Conservation (phyloP, 2,329 filamentous ascomycete species). For the Pseudogymnoascus sp. region DNA sequence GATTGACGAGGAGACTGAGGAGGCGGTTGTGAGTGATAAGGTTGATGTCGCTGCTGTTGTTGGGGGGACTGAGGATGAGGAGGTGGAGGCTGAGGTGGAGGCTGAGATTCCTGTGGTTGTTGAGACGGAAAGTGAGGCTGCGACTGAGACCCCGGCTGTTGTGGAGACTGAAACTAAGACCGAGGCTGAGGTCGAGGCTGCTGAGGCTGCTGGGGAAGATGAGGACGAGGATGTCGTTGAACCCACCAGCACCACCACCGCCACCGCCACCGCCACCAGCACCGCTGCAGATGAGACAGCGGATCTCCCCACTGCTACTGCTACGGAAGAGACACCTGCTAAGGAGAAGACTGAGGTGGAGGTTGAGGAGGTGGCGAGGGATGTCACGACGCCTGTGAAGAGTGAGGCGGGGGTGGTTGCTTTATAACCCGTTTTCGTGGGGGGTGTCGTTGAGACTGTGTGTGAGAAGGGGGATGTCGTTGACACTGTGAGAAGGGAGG, state of each 20-base stretch:
- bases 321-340: not conserved
- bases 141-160: not conserved
- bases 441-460: not conserved
- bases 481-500: too few species aligned
- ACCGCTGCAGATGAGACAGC: slow-evolving; percentile 1
- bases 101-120: not conserved
- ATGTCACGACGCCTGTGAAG: not conserved
- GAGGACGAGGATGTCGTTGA: not conserved
- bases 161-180: not conserved
- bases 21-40: not conserved
- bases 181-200: not conserved
- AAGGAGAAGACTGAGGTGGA: not conserved
- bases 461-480: not conserved
- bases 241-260: not conserved
- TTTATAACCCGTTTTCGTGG: not conserved
- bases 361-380: not conserved
- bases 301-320: not conserved
- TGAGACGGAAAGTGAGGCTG: slow-evolving; percentile 17
- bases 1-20: not conserved
- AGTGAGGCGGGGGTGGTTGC: not conserved
- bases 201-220: not conserved
- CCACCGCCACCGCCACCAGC: too few species aligned
- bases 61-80: not conserved
- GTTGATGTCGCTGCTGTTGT: not conserved
- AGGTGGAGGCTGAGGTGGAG: not conserved